Conservation (phyloP, 768 basidiomycete species). For the Hypsizygus marmoreus region DNA sequence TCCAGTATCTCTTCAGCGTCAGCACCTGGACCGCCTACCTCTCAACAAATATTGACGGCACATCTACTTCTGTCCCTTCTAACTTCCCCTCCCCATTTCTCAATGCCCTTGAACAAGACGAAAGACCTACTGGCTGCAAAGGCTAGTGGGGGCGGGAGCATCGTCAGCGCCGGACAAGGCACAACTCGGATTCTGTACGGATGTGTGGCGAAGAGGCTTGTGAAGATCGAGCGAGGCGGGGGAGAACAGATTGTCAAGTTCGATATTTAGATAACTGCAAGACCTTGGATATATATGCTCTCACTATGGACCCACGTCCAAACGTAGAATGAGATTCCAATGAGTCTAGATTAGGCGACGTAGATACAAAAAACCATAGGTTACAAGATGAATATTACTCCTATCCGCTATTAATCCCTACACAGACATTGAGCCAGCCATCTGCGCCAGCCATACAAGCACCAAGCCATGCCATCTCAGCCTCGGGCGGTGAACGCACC, state of each 20-base stretch:
- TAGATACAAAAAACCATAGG: conserved; percentile 1
- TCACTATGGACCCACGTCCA: too few relatives aligned
- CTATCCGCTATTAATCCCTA: conserved; percentile 52
- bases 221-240: conserved; percentile 75
- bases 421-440: conserved; percentile 91
- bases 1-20: conserved; percentile 52
- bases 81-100: conserved; percentile 48
- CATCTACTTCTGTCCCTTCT: conserved; percentile 65
- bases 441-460: conserved; percentile 91
- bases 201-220: conserved; percentile 78
- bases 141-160: conserved; percentile 34
- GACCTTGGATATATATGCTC: conserved; percentile 6
- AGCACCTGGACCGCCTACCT: conserved; percentile 42
- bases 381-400: not conserved
- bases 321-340: too few relatives aligned
- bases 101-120: conserved; percentile 61
- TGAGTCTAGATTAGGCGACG: not conserved
- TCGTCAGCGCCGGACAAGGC: conserved; percentile 39
- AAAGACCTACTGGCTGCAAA: conserved; percentile 57
- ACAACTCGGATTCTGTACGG: conserved; percentile 68
- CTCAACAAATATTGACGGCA: conserved; percentile 74
- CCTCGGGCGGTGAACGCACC: conserved; percentile 75
- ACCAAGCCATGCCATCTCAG: conserved; percentile 94
- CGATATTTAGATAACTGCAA: conserved; percentile 41
- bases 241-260: conserved; percentile 79